Base-by-base conservation (phyloP, 192 early-diverging fungal genomes). In the Rhizoclosmatium globosum region DNA sequence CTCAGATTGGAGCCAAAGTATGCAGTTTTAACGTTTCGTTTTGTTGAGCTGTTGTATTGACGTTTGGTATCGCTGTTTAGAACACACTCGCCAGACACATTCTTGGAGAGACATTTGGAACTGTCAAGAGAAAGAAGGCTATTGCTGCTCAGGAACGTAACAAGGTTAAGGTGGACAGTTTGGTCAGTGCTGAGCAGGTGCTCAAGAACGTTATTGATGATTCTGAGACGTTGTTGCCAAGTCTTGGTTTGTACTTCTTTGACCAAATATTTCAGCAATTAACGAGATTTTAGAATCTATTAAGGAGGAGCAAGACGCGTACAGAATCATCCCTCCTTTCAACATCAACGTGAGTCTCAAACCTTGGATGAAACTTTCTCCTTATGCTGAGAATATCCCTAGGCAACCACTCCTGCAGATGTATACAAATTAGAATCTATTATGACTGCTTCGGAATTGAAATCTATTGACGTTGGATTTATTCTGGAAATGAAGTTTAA, bases 51-150 rank as follows among this genome's bases (percentile, higher is more conserved):
- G 17, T 53, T 53, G 9, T 17, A 53, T 13, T 17, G 17, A 53
- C 6, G 17, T 39, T 62, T 62, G 9, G 4, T 62, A 1, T 62
- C 21, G 9, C 21, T 79, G n/a, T 84, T 11, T 41, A 90, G 85
- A 88, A 89, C 42, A 44, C 87, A 65, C 74, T 82, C 62, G 94
- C 94, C 19, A 87, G 94, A 66, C 94, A 92, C 77, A 86, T 89
- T 65, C 86, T 99, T 64, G 97, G 97, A 73, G 90, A 95, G 80
- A 90, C 93, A 19, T 99, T 99, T 81, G 97, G 97, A 78, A 96
- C 93, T 68, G 94, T 95, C 86, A 97, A 97, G 87, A 84, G 89
- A 62, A 92, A 93, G 74, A 89, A 96, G 68, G 86, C 91, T 73
- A 93, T 98, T 73, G 88, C 88, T 17, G 92, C 93, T 21, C 83